phyloP scores from a whole-genome alignment of 2,329 filamentous ascomycete genomes.

The Beauveria sp. region DNA sequence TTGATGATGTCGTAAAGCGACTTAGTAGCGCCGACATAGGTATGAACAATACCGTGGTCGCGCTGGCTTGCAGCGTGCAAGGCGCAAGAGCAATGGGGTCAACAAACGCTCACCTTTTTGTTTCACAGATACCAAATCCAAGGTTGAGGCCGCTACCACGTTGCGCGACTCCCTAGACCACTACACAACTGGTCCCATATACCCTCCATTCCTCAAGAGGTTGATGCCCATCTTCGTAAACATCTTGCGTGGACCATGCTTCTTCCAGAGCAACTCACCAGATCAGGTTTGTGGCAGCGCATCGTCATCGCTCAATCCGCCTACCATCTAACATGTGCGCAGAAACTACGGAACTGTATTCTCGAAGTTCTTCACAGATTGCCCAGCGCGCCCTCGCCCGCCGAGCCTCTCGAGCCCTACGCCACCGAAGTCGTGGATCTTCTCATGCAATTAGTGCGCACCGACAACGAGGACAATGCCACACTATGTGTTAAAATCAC shows the following conservation, averaged over 20 bases:
- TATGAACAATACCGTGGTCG: constrained; percentile 21
- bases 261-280: constrained; percentile 81
- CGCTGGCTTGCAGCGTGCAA: background rate
- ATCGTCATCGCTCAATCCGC: background rate
- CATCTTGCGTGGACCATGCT: constrained; percentile 76
- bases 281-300: constrained; percentile 61
- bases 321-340: constrained; percentile 14
- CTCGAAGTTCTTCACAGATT: constrained; percentile 92
- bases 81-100: background rate
- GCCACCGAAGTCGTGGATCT: constrained; percentile 84
- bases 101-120: constrained; percentile 2
- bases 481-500: constrained; percentile 97
- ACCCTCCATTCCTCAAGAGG: constrained; percentile 74
- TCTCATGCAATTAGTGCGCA: constrained; percentile 78
- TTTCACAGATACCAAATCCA: constrained; percentile 65
- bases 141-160: constrained; percentile 73
- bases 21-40: constrained; percentile 48
- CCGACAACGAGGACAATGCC: constrained; percentile 97
- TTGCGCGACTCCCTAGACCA: constrained; percentile 88
- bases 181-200: constrained; percentile 71
- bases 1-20: constrained; percentile 57
- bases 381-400: constrained; percentile 59
- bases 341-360: constrained; percentile 86
- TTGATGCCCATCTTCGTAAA: constrained; percentile 84
- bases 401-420: constrained; percentile 80